Base-by-base conservation (phyloP, 768 basidiomycete genomes). In the Kondoa malvinella region DNA sequence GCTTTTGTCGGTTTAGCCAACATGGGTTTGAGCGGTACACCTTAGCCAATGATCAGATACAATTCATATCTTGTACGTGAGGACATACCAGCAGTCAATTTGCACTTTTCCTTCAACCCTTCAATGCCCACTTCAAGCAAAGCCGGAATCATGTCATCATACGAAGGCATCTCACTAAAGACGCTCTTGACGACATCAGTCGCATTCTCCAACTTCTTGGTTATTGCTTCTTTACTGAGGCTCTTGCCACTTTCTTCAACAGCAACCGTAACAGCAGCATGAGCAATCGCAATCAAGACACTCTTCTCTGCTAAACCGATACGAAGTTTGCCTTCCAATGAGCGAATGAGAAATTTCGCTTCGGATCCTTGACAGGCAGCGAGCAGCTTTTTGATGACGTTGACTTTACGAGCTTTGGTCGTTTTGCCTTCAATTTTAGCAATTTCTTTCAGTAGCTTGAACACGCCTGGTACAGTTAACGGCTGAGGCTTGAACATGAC, bases 1-100 rank as follows among this genome's bases (percentile, higher is more conserved):
- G 95, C 95, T 78, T 99, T 99, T 0, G 94, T 97, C 8, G 95
- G 95, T 77, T 97, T 99, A 17, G 95, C 95, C 64, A 99, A 81
- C 95, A 99, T 99, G 16, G 95, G 95, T 74, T 99, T 99, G 34
- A 99, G 80, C 0, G 95, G 95, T 34, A 97, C 86, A 50, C 80
- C 79, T 80, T 57, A 25, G n/a, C 1, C 57, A 31, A n/a, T 32
- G 17, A 1, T 17, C 3, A 50, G 32, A 50, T 21, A 50, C 4
- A 60, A 34, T 57, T 57, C 2, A 56, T 14, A 31, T 4, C 12
- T 14, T 14, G 25, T 31, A 26, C 58, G 58, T 14, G 14, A 2
- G 31, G 30, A 66, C 76, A 69, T 34, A 69, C 94, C 94, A 16
- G 95, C 92, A 12, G 89, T 92, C 21, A 99, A 82, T 76, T 88